Base-by-base conservation (phyloP, 139 green algal species). In the Chlamydomonas eustigma region DNA sequence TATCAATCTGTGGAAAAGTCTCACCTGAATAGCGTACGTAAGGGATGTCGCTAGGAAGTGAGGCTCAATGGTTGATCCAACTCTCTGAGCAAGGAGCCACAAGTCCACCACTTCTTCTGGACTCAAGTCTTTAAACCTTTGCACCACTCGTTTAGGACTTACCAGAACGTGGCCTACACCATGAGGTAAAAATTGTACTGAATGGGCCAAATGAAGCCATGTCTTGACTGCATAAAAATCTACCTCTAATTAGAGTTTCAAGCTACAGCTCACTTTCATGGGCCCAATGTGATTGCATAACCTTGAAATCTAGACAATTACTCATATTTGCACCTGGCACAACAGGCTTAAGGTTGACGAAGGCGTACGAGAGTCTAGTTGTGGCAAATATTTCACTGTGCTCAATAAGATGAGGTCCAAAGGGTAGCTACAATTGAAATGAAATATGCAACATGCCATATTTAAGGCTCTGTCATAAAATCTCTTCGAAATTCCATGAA, bases 341-440 rank as follows among this genome's bases (percentile, higher is more conserved):
- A 1, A 98, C 83, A 0, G 95, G 95, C 78, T 97, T 98, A 1
- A 99, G 80, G 84, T 99, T 99, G 28, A 99, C 93, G 76, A 98
- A 95, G 4, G 92, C 95, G 71, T 89, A 94, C 25, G 84, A 92
- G 1, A 92, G 83, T 0, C 80, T 34, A 1, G 87, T 92, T 4
- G 76, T 63, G 22, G 77, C 81, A 81, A 98, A 98, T 2, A 96
- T 80, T 83, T 98, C 84, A 3, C 38, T 81, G 0, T 36, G 74
- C 24, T 50, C 71, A 3, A 97, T 92, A 0, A 71, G 79, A 39
- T 83, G 90, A 0, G 86, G 89, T 0, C 93, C 93, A 75, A 97
- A 97, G 0, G 37, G 4, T 24, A 64, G 28, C 68, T 75, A 38
- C 65, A 68, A n/a, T n/a, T n/a, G n/a, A n/a, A n/a, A n/a, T n/a